phyloP scores from a whole-genome alignment of 345 rosid genomes.

The Salix suchowensis region DNA sequence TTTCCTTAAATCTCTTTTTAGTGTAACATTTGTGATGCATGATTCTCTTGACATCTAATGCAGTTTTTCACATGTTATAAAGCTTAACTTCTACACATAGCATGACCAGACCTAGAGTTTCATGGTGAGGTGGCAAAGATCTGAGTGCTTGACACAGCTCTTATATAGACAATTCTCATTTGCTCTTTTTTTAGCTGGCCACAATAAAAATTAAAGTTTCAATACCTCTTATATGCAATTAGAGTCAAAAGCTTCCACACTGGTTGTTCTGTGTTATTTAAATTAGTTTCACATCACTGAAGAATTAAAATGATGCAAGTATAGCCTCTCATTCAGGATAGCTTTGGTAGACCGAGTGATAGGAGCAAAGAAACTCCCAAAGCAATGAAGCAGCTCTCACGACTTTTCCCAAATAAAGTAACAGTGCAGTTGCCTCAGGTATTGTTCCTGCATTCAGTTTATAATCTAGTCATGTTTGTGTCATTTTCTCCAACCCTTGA shows the following conservation, averaged over 20 bases:
- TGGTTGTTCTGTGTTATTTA: neutral
- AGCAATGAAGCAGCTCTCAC: constrained; percentile 77
- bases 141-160: neutral
- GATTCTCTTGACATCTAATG: neutral
- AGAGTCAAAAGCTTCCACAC: neutral
- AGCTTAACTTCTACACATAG: neutral
- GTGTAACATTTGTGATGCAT: neutral
- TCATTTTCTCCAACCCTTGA: constrained; percentile 5
- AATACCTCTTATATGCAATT: neutral
- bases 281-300: neutral
- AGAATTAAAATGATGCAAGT: neutral
- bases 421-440: constrained; percentile 98
- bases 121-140: neutral
- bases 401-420: constrained; percentile 95
- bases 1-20: neutral
- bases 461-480: neutral
- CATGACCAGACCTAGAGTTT: neutral
- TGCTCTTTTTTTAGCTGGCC: neutral
- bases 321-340: constrained; percentile 59
- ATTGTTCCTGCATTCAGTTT: constrained; percentile 3
- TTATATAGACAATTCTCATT: neutral
- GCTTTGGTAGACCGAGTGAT: constrained; percentile 77
- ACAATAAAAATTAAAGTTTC: neutral
- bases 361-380: constrained; percentile 86
- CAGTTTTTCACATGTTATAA: neutral